Evolutionary conservation across 2,329 filamentous ascomycete species (phyloP).

Genomic region (Aspergillus cejpii): DNA sequence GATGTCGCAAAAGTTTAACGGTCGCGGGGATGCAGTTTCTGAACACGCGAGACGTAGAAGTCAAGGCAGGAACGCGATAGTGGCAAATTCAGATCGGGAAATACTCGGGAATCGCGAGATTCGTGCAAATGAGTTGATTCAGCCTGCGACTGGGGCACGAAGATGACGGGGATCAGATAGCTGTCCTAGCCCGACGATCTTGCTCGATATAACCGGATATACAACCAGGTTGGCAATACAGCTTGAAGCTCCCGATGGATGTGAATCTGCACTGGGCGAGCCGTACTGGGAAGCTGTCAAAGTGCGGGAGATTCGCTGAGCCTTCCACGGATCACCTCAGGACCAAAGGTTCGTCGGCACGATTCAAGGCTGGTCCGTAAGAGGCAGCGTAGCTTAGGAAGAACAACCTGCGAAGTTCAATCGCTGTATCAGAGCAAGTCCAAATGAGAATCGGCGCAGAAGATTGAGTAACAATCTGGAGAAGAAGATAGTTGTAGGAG

Average conservation of each 20-base stretch:
- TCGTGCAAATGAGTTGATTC: background rate
- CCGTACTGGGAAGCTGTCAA: conserved; percentile 27
- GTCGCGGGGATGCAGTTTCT: conserved; percentile 9
- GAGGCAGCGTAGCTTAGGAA: background rate
- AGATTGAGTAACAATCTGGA: background rate
- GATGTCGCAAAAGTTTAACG: background rate
- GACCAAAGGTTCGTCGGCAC: conserved; percentile 19
- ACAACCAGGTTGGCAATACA: conserved; percentile 5
- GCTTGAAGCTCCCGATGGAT: conserved; percentile 1
- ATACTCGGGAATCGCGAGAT: background rate
- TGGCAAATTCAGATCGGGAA: conserved; percentile 1
- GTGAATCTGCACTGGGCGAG: conserved; percentile 19
- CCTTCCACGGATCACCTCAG: conserved; percentile 27
- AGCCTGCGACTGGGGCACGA: background rate
- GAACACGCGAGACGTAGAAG: background rate
- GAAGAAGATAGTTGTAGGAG: background rate
- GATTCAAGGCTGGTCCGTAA: conserved; percentile 7
- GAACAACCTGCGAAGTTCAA: background rate
- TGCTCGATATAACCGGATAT: background rate
- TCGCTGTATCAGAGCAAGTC: background rate
- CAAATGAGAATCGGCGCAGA: background rate
- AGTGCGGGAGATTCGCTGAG: conserved; percentile 30
- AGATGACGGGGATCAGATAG: background rate
- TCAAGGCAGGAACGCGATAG: background rate
- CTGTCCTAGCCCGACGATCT: background rate